Conservation (phyloP, 148 eudicot species). For the Hydrangea macrophylla region DNA sequence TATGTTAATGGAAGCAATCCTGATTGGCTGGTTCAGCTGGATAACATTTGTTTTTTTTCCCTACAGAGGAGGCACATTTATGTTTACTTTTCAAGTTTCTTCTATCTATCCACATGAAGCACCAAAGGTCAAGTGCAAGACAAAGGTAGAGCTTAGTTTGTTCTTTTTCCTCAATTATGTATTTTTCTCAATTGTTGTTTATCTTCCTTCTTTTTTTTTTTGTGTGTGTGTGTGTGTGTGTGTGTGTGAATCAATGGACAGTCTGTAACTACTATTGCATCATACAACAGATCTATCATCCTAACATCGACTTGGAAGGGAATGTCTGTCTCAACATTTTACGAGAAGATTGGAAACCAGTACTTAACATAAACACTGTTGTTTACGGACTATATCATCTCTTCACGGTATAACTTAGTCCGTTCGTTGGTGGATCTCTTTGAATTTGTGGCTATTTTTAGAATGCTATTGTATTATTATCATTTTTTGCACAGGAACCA, state of each 20-base stretch:
- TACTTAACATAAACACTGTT: conserved; percentile 45
- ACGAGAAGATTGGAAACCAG: conserved; percentile 63
- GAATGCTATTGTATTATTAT: not conserved
- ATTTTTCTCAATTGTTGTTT: too few relatives aligned
- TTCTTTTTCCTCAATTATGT: too few relatives aligned
- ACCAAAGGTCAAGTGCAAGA: conserved; percentile 58
- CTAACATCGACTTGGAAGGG: conserved; percentile 54
- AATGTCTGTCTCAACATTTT: conserved; percentile 59
- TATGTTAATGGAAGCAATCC: not conserved
- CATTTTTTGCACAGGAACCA: conserved; percentile 37
- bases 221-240: not conserved
- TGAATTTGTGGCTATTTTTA: not conserved
- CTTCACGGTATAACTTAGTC: conserved; percentile 37
- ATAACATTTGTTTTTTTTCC: not conserved
- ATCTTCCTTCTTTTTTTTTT: too few relatives aligned
- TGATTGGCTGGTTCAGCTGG: not conserved
- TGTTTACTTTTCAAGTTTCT: conserved; percentile 43
- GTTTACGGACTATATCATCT: conserved; percentile 49
- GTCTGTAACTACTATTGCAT: not conserved
- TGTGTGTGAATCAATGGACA: not conserved
- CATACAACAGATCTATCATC: conserved; percentile 43
- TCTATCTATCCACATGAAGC: conserved; percentile 49
- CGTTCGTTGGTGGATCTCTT: not conserved
- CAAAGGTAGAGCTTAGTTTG: conserved; percentile 30
- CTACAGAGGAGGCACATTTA: conserved; percentile 42